Evolutionary conservation across 129 eudicot species (phyloP).

Genomic region (Cynara cardunculus): DNA sequence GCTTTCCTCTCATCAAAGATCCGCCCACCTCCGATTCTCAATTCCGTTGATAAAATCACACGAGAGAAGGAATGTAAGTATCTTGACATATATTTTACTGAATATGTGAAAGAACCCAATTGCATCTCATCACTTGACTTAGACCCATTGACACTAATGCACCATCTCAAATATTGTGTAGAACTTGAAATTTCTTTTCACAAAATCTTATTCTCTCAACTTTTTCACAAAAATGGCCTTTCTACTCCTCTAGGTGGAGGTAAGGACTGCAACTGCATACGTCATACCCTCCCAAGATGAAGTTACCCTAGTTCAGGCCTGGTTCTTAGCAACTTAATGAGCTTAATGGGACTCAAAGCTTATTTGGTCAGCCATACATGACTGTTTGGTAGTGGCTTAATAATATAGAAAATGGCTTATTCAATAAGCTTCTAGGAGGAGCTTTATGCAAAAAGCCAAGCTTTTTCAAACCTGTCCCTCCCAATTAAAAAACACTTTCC

Average conservation of each 20-base stretch:
- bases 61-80: slow-evolving; percentile 31
- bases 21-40: slow-evolving; percentile 18
- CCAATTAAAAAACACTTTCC: too few relatives aligned
- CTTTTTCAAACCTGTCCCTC: too few relatives aligned
- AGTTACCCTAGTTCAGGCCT: too few relatives aligned
- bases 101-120: not conserved
- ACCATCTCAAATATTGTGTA: not conserved
- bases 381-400: too few relatives aligned
- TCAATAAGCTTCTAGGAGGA: too few relatives aligned
- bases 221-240: not conserved
- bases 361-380: too few relatives aligned
- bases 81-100: not conserved
- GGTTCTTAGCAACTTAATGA: too few relatives aligned
- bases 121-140: not conserved
- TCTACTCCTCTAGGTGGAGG: not conserved
- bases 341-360: too few relatives aligned
- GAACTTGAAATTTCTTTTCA: not conserved
- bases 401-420: too few relatives aligned
- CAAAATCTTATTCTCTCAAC: not conserved
- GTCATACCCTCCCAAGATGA: too few relatives aligned
- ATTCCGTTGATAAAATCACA: slow-evolving; percentile 20
- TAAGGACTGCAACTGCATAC: too few relatives aligned
- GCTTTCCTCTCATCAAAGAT: slow-evolving; percentile 33
- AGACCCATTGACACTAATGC: not conserved
- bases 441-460: too few relatives aligned